Conservation (phyloP, 345 rosid genomes). For the Diplotaxis tenuifolia region DNA sequence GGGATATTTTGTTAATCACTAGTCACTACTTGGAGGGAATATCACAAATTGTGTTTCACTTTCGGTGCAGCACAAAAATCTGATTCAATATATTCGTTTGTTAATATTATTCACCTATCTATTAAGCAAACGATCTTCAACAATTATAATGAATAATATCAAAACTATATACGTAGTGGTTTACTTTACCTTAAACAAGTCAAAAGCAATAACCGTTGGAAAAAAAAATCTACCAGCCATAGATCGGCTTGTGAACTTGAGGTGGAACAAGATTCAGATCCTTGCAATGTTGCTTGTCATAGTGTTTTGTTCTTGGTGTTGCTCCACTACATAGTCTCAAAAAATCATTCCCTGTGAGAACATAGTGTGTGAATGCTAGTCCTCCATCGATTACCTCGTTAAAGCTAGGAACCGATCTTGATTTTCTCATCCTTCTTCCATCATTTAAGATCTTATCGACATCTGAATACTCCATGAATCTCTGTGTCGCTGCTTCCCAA, state of each 20-base stretch:
- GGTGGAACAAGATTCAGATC: slow-evolving; percentile 82
- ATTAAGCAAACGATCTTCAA: too few species aligned
- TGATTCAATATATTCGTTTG: too few species aligned
- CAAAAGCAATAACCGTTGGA: background rate
- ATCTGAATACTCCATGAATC: slow-evolving; percentile 79
- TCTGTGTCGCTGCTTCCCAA: slow-evolving; percentile 98
- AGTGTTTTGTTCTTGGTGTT: slow-evolving; percentile 74
- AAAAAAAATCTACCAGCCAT: slow-evolving; percentile 24
- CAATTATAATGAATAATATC: too few species aligned
- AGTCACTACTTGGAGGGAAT: too few species aligned
- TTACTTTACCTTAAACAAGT: background rate
- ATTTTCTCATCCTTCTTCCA: slow-evolving; percentile 39
- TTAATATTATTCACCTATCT: too few species aligned
- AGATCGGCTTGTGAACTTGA: slow-evolving; percentile 61
- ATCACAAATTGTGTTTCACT: too few species aligned
- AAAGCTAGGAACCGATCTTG: slow-evolving; percentile 56
- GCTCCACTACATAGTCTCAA: slow-evolving; percentile 82
- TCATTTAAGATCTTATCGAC: slow-evolving; percentile 56
- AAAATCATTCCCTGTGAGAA: slow-evolving; percentile 83
- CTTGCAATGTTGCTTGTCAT: slow-evolving; percentile 75
- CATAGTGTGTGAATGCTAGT: slow-evolving; percentile 78
- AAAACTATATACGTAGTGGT: background rate
- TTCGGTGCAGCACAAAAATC: too few species aligned
- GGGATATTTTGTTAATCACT: too few species aligned
- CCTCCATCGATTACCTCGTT: slow-evolving; percentile 74